These are phyloP conservation scores for Thalassiosira mediterranea DNA, from an alignment of 352 stramenopile species.

Conservation along the genomic window DNA sequence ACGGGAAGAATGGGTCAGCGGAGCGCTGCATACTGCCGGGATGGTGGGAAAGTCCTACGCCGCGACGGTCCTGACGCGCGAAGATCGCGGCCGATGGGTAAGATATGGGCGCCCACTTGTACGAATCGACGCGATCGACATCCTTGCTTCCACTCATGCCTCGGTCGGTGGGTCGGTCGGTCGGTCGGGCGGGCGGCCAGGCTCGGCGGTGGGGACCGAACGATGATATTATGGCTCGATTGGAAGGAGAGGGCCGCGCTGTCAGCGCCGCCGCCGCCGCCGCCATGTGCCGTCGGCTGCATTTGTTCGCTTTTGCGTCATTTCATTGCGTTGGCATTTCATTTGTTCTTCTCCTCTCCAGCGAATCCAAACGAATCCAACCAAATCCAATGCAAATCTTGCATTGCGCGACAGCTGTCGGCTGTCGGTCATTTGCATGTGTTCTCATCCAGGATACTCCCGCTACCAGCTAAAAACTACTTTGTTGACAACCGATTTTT, in stretches of 20 bases:
- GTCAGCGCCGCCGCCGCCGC: background rate
- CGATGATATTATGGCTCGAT: background rate
- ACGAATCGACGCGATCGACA: background rate
- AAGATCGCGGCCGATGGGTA: slow-evolving; percentile 44
- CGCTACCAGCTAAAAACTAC: too few species aligned
- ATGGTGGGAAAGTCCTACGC: background rate
- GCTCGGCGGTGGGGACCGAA: background rate
- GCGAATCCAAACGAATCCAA: too few species aligned
- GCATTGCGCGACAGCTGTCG: too few species aligned
- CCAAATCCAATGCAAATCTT: too few species aligned
- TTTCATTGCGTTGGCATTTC: too few species aligned
- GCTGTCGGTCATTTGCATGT: too few species aligned
- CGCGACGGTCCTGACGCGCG: background rate
- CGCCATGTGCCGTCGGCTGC: background rate
- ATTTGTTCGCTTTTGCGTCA: background rate
- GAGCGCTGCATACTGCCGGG: background rate
- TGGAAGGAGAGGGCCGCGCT: background rate
- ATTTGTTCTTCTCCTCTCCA: too few species aligned
- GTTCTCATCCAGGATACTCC: too few species aligned
- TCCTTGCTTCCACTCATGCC: background rate
- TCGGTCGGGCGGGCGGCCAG: too few species aligned
- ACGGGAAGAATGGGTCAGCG: slow-evolving; percentile 46
- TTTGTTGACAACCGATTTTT: too few species aligned
- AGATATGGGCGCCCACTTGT: slow-evolving; percentile 33
- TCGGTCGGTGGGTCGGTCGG: background rate